Evolutionary conservation across 2,329 filamentous ascomycete genomes (phyloP), one percentile per base, ranked within the genome.

Genomic region (Colletotrichum aenigma): DNA sequence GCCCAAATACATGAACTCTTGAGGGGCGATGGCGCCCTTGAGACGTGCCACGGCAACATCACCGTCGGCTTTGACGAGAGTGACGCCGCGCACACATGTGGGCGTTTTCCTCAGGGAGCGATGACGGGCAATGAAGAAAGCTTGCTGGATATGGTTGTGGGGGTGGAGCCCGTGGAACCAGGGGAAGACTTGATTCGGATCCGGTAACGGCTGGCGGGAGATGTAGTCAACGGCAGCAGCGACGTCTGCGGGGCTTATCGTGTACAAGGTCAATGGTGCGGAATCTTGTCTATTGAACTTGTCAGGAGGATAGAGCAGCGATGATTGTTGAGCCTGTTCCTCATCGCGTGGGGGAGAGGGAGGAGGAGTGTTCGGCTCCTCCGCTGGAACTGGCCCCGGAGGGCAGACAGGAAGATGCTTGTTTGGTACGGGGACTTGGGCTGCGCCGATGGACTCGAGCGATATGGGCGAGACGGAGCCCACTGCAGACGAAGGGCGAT

Each of bases 111-210:
- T 90, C 66, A 94, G 85, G n/a, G 91, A 88, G 76, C 93, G 94
- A 80, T 93, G 93, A 77, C 95, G 91, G 30, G 94, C 93, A 67
- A 93, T 92, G 83, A 99, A 98, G 87, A 98, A 98, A 8, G 94
- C 91, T 76, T 97, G 90, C 81, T 99, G 97, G 70, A 98, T 90
- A 76, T 95, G 93, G 81, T 99, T 99, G 76, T 94, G 92, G 1
- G 95, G 93, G 81, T 98, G 96, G 55, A 98, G 87, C 28, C 97
- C 97, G 85, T 99, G 97, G 28, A 98, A 89, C 97, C 97, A 99
- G 3, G 97, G 97, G 81, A 98, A 99, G 77, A 98, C 95, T 76
- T 93, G 89, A n/a, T 93, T 91, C 0, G 97, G 93, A 71, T 96
- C 93, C 8, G 97, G 96, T 28, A 98, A 88, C 2, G 96, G 94